Conservation (phyloP, 1,284 basidiomycete genomes). For the Paramarasmius palmivorus region DNA sequence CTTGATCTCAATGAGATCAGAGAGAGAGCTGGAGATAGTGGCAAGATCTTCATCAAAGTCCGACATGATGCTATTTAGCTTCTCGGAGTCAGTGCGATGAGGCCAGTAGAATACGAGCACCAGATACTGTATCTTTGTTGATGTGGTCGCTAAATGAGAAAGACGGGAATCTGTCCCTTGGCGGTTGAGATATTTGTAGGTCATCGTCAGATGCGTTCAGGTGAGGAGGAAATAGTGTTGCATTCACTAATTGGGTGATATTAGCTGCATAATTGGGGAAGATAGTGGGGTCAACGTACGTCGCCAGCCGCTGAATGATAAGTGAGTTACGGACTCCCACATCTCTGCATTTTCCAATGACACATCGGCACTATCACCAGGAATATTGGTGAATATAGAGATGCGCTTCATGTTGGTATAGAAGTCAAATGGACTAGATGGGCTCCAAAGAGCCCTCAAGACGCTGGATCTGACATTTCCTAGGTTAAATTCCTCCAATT, state of each 20-base stretch:
- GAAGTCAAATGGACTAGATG: constrained; percentile 2
- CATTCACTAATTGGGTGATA: neutral
- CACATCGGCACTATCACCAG: neutral
- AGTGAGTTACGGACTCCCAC: neutral
- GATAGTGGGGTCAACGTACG: neutral
- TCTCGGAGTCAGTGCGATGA: constrained; percentile 2
- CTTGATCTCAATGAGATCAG: neutral
- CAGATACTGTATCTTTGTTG: neutral
- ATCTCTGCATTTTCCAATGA: neutral
- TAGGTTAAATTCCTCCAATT: neutral
- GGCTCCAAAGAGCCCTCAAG: neutral
- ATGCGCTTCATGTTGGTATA: neutral
- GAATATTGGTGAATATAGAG: neutral
- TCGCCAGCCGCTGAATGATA: neutral
- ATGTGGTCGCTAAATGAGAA: neutral
- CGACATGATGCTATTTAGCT: neutral
- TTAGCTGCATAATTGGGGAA: no score
- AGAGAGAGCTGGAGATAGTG: neutral
- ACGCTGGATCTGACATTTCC: neutral
- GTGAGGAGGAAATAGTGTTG: neutral
- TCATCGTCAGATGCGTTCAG: constrained; percentile 2
- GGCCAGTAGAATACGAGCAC: constrained; percentile 3
- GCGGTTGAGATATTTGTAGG: constrained; percentile 1
- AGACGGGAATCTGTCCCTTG: neutral
- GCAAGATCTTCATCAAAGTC: constrained; percentile 3